Evolutionary conservation across 352 stramenopile genomes (phyloP).

Genomic region (Phytopythium cucurbitacearum): DNA sequence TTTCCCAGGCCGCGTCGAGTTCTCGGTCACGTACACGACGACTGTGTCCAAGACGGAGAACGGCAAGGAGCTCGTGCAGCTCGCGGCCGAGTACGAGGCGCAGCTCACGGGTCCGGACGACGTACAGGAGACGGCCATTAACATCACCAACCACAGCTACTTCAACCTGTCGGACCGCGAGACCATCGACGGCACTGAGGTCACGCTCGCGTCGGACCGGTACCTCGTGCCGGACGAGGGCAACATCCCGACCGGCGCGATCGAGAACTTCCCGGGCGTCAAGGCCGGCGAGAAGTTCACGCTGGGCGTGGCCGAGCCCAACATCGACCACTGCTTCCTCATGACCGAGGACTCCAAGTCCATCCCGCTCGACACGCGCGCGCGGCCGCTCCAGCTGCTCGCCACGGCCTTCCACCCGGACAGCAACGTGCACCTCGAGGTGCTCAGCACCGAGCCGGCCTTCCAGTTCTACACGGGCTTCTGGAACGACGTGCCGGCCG

Average conservation of each 20-base stretch:
- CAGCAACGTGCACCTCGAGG: constrained; percentile 20
- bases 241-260: constrained; percentile 19
- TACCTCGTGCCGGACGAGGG: constrained; percentile 19
- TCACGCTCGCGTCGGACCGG: constrained; percentile 19
- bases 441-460: constrained; percentile 18
- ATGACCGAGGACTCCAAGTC: constrained; percentile 21
- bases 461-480: constrained; percentile 30
- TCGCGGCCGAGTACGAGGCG: constrained; percentile 19
- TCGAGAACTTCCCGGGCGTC: constrained; percentile 21
- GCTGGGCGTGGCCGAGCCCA: constrained; percentile 20
- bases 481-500: constrained; percentile 25
- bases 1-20: constrained; percentile 18
- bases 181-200: constrained; percentile 21
- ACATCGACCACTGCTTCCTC: constrained; percentile 25
- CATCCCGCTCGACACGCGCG: constrained; percentile 21
- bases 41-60: constrained; percentile 15
- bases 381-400: constrained; percentile 16
- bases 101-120: constrained; percentile 17
- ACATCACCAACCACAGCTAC: constrained; percentile 29
- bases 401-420: constrained; percentile 19
- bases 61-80: constrained; percentile 19
- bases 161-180: constrained; percentile 22
- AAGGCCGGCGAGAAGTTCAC: constrained; percentile 18
- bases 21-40: constrained; percentile 20
- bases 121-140: constrained; percentile 22